Evolutionary conservation across 2,329 filamentous ascomycete species (phyloP).

Genomic region (Sarocladium brachiariae): DNA sequence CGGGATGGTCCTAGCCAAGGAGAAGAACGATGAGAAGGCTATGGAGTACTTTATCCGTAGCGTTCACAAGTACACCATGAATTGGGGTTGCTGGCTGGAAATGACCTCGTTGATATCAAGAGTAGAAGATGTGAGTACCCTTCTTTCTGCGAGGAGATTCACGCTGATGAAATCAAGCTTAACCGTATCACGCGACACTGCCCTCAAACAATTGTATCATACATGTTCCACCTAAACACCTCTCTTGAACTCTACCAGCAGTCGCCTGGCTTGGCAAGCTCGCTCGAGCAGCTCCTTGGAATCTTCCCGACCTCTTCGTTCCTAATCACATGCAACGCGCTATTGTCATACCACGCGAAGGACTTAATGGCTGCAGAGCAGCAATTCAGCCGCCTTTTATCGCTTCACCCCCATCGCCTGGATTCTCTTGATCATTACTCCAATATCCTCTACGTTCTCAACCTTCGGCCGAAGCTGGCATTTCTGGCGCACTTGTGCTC

Average conservation of each 20-base stretch:
- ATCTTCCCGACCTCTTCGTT: constrained; percentile 89
- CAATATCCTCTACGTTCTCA: constrained; percentile 94
- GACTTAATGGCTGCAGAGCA: constrained; percentile 62
- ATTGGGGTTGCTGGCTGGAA: constrained; percentile 97
- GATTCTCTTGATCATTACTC: constrained; percentile 94
- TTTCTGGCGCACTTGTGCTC: constrained; percentile 89
- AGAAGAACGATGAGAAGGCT: constrained; percentile 81
- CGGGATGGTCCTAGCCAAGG: constrained; percentile 81
- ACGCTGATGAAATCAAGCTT: constrained; percentile 44
- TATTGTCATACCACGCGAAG: constrained; percentile 87
- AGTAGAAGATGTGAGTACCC: constrained; percentile 65
- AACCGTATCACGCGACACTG: constrained; percentile 65
- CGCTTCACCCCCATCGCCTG: constrained; percentile 65
- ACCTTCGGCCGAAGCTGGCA: constrained; percentile 77
- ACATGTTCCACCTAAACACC: constrained; percentile 88
- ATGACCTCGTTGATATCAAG: constrained; percentile 73
- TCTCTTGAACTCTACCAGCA: constrained; percentile 90
- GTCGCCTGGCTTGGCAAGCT: constrained; percentile 64
- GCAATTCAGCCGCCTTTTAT: constrained; percentile 71
- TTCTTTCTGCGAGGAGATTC: background rate
- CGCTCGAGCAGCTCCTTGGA: constrained; percentile 67
- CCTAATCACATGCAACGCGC: constrained; percentile 79
- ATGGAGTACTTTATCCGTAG: constrained; percentile 83
- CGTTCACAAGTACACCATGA: constrained; percentile 85
- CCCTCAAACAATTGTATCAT: constrained; percentile 85